Percentiles rank a stretch among this genome's conserved stretches.
phyloP scores from a whole-genome alignment of 2,329 filamentous ascomycete species.

The Paracorniculantispora psalliotae region DNA sequence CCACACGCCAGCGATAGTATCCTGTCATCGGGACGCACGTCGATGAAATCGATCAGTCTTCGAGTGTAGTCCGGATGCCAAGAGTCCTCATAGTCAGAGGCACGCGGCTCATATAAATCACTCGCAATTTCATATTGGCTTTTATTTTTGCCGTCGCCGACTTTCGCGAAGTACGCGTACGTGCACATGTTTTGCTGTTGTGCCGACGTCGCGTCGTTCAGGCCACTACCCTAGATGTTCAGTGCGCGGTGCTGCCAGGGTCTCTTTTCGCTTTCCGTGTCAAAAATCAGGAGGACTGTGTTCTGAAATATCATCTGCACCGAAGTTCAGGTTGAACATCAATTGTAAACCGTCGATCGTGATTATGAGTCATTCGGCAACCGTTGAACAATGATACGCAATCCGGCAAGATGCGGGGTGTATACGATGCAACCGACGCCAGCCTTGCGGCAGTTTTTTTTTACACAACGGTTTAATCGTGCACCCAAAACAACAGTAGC shows the following conservation, averaged over 20 bases:
- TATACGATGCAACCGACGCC: too few relatives aligned
- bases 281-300: too few relatives aligned
- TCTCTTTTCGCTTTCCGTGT: too few relatives aligned
- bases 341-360: too few relatives aligned
- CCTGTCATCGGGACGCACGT: conserved; percentile 22
- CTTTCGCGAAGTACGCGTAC: neutral
- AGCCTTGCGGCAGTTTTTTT: too few relatives aligned
- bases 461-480: too few relatives aligned
- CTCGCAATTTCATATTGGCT: neutral
- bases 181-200: neutral
- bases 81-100: conserved; percentile 26
- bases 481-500: too few relatives aligned
- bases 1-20: conserved; percentile 31
- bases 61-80: conserved; percentile 29
- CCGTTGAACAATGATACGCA: neutral
- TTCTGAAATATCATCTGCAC: too few relatives aligned
- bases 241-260: neutral
- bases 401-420: too few relatives aligned
- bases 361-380: neutral
- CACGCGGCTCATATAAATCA: neutral
- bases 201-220: neutral
- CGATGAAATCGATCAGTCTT: conserved; percentile 25
- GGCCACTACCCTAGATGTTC: neutral
- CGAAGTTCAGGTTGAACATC: too few relatives aligned
- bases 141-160: neutral